These are phyloP conservation scores for Nemania serpens DNA, from an alignment of 2,329 filamentous ascomycete species.

Conservation along the genomic window DNA sequence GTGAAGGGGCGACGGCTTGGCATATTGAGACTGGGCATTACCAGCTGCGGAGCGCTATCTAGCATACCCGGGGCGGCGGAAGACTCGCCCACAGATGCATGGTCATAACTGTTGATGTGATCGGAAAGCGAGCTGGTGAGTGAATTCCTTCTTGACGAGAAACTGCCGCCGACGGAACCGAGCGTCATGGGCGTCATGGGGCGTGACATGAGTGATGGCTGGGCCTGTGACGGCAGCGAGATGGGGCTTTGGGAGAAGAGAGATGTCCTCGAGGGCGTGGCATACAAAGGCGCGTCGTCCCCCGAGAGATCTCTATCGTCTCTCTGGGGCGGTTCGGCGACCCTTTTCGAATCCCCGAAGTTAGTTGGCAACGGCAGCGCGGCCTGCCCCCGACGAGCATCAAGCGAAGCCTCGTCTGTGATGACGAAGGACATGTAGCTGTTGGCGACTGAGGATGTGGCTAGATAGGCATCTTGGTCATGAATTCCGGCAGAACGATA, in stretches of 20 bases:
- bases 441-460: conserved; percentile 41
- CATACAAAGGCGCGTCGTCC: conserved; percentile 32
- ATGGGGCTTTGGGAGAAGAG: conserved; percentile 41
- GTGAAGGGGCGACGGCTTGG: conserved; percentile 89
- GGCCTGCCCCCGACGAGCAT: conserved; percentile 45
- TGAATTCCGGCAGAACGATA: conserved; percentile 47
- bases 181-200: conserved; percentile 53
- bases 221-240: conserved; percentile 37
- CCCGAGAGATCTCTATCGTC: conserved; percentile 33
- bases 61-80: conserved; percentile 52
- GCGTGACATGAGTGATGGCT: conserved; percentile 45
- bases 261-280: conserved; percentile 41
- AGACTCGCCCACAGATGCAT: conserved; percentile 49
- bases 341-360: conserved; percentile 43
- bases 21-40: conserved; percentile 96
- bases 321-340: conserved; percentile 23
- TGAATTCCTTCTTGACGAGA: conserved; percentile 56
- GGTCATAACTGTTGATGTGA: conserved; percentile 50
- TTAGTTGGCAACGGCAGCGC: conserved; percentile 32
- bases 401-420: conserved; percentile 55
- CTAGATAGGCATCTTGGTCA: conserved; percentile 31
- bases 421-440: conserved; percentile 59
- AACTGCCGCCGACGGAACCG: conserved; percentile 52
- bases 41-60: conserved; percentile 74
- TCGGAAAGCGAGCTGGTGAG: conserved; percentile 55